phyloP scores from a whole-genome alignment of 495 filamentous ascomycete species.

The Lepraria neglecta region DNA sequence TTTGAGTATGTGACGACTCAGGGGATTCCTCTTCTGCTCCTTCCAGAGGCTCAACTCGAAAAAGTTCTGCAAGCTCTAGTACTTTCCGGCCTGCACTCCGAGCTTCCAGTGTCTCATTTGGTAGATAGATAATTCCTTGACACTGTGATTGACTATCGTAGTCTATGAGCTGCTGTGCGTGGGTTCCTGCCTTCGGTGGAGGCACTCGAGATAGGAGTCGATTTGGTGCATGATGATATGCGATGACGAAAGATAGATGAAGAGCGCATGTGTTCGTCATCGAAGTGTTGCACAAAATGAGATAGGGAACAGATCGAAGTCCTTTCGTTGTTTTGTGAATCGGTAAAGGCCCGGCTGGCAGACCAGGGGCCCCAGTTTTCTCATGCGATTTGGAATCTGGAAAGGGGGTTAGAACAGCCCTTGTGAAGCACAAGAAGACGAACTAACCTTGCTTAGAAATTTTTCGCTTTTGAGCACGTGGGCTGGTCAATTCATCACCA shows the following conservation, averaged over 20 bases:
- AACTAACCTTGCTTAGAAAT: conserved; percentile 28
- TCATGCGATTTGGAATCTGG: conserved; percentile 23
- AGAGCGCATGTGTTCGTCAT: conserved; percentile 38
- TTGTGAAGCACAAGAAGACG: conserved; percentile 2
- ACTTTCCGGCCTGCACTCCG: conserved; percentile 37
- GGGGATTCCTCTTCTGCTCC: conserved; percentile 16
- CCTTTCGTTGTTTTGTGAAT: conserved; percentile 37
- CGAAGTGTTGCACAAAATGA: conserved; percentile 37
- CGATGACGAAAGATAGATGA: conserved; percentile 42
- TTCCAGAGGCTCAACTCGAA: conserved; percentile 22
- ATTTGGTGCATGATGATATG: conserved; percentile 37
- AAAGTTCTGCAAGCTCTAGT: conserved; percentile 49
- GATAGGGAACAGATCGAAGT: conserved; percentile 42
- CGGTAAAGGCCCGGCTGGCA: conserved; percentile 24
- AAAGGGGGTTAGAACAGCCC: conserved; percentile 11
- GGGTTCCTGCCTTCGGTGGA: conserved; percentile 28
- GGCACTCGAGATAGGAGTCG: conserved; percentile 40
- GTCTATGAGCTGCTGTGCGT: conserved; percentile 26
- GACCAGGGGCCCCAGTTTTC: conserved; percentile 23
- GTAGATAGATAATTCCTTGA: conserved; percentile 38
- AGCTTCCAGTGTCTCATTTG: conserved; percentile 28
- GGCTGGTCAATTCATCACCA: conserved; percentile 20
- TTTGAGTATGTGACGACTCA: conserved; percentile 3
- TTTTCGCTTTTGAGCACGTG: conserved; percentile 21
- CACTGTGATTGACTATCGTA: conserved; percentile 29